A percentile compares a stretch with the other conserved stretches of the same genome.
phyloP scores from a whole-genome alignment of 2,329 filamentous ascomycete genomes.

The Fusarium sp. region DNA sequence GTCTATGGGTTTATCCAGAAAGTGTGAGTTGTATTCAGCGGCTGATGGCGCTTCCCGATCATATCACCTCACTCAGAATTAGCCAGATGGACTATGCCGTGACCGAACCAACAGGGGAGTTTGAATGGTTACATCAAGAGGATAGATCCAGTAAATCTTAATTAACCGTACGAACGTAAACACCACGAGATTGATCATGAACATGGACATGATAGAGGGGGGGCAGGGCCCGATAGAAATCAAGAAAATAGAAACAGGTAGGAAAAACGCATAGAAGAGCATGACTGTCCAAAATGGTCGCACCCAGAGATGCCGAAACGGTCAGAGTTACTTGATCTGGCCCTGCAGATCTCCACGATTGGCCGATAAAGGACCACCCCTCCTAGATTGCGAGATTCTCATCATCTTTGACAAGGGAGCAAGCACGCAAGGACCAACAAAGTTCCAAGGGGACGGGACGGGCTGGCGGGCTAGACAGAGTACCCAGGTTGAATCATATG shows the following conservation, averaged over 20 bases:
- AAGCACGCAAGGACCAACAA: slow-evolving; percentile 22
- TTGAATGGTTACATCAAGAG: not conserved
- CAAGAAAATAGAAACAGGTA: slow-evolving; percentile 21
- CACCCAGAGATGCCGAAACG: slow-evolving; percentile 3
- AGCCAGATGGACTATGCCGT: slow-evolving; percentile 23
- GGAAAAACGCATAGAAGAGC: slow-evolving; percentile 20
- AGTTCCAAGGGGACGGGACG: slow-evolving; percentile 30
- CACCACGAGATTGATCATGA: slow-evolving; percentile 35
- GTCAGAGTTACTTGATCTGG: slow-evolving; percentile 35
- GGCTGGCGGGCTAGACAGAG: not conserved
- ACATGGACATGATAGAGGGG: not conserved
- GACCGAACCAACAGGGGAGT: slow-evolving; percentile 19
- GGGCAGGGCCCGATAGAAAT: slow-evolving; percentile 18
- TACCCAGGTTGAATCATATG: slow-evolving; percentile 34
- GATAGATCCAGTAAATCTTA: slow-evolving; percentile 18
- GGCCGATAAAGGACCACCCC: slow-evolving; percentile 23
- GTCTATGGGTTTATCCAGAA: slow-evolving; percentile 26
- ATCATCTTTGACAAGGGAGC: slow-evolving; percentile 23
- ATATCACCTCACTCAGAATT: slow-evolving; percentile 23
- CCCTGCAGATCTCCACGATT: slow-evolving; percentile 42
- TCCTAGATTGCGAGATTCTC: slow-evolving; percentile 33
- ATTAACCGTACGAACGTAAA: slow-evolving; percentile 32
- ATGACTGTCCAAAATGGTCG: slow-evolving; percentile 12
- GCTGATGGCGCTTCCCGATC: slow-evolving; percentile 39
- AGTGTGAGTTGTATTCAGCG: slow-evolving; percentile 32